These are phyloP conservation scores for Alternaria conjuncta DNA, from an alignment of 2,329 filamentous ascomycete genomes.

Conservation along the genomic window DNA sequence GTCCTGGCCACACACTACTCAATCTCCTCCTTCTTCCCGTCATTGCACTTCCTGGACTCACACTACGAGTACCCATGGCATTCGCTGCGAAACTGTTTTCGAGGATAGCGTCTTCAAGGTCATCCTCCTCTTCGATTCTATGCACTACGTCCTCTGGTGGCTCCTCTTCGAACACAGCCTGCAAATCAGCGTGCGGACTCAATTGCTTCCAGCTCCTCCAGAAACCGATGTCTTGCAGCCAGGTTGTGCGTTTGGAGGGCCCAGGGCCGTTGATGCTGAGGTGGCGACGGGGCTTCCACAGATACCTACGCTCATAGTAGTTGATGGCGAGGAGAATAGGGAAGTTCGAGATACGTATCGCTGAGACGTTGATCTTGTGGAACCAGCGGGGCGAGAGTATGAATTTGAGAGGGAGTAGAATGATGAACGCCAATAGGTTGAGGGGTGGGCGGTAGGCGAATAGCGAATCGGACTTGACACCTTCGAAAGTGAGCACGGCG, in stretches of 20 bases:
- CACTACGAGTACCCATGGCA: constrained; percentile 28
- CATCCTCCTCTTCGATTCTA: constrained; percentile 58
- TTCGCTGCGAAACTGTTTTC: constrained; percentile 48
- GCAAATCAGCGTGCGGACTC: constrained; percentile 73
- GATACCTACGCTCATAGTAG: constrained; percentile 70
- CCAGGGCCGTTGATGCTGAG: constrained; percentile 36
- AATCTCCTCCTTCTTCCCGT: constrained; percentile 40
- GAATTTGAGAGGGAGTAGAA: constrained; percentile 79
- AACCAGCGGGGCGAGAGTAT: constrained; percentile 83
- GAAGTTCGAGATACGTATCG: constrained; percentile 75
- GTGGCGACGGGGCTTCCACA: constrained; percentile 64
- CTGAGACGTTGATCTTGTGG: constrained; percentile 84
- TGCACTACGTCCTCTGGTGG: constrained; percentile 64
- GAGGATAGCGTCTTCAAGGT: constrained; percentile 53
- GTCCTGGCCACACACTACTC: constrained; percentile 46
- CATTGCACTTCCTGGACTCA: constrained; percentile 41
- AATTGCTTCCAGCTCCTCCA: constrained; percentile 69
- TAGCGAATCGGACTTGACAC: constrained; percentile 82
- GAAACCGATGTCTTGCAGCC: constrained; percentile 52
- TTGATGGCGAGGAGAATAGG: constrained; percentile 76
- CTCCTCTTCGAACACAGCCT: constrained; percentile 74
- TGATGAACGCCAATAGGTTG: constrained; percentile 77
- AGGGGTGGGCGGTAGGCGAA: constrained; percentile 85
- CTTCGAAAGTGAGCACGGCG: constrained; percentile 82
- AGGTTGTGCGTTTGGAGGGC: constrained; percentile 50